These are phyloP conservation scores for Corymbia maculata DNA, from an alignment of 345 rosid species.

Conservation along the genomic window DNA sequence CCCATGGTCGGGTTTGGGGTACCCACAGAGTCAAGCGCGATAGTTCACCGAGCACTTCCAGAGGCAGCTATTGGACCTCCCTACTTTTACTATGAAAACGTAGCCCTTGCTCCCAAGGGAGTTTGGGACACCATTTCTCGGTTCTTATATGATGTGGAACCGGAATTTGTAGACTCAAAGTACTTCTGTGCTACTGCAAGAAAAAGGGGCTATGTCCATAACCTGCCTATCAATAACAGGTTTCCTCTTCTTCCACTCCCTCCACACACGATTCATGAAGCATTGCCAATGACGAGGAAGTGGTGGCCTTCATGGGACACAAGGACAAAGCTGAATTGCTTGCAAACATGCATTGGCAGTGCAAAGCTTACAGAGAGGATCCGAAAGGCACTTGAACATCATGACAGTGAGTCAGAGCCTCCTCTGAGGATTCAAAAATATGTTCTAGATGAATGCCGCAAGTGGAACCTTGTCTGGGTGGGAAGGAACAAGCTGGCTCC, in stretches of 20 bases:
- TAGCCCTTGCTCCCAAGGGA: slow-evolving; percentile 87
- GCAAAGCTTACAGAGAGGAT: slow-evolving; percentile 71
- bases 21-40: slow-evolving; percentile 28
- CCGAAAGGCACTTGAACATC: slow-evolving; percentile 42
- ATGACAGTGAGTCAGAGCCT: slow-evolving; percentile 36
- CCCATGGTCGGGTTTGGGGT: slow-evolving; percentile 94
- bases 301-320: slow-evolving; percentile 97
- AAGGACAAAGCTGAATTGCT: slow-evolving; percentile 71
- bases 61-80: slow-evolving; percentile 60
- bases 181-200: slow-evolving; percentile 83
- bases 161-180: slow-evolving; percentile 83
- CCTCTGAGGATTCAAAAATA: slow-evolving; percentile 32
- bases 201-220: slow-evolving; percentile 85
- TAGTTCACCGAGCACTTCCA: slow-evolving; percentile 43
- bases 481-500: slow-evolving; percentile 84
- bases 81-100: slow-evolving; percentile 84
- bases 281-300: slow-evolving; percentile 54
- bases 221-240: slow-evolving; percentile 58
- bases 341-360: slow-evolving; percentile 59
- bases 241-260: slow-evolving; percentile 68
- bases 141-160: slow-evolving; percentile 53
- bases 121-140: slow-evolving; percentile 87
- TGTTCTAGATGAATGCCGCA: slow-evolving; percentile 62
- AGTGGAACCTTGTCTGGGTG: slow-evolving; percentile 95
- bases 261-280: slow-evolving; percentile 56